Percentiles rank a stretch among this genome's conserved stretches.
Conservation (phyloP, 2,329 filamentous ascomycete genomes). For the Beauveria bassiana region DNA sequence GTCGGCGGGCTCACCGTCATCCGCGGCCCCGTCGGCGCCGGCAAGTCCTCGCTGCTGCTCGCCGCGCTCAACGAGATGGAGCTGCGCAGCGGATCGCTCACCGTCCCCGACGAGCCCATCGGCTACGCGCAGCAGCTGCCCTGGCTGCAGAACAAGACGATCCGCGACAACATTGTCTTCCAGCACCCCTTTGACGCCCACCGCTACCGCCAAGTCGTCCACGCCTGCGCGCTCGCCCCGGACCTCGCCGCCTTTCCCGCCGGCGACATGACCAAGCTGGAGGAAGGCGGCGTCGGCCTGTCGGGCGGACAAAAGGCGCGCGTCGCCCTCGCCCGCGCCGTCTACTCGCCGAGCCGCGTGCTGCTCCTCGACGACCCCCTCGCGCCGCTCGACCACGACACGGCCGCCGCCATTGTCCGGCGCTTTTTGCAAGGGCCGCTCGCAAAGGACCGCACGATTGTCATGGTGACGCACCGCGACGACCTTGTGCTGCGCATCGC, state of each 20-base stretch:
- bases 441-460: conserved; percentile 56
- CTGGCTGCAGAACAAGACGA: conserved; percentile 59
- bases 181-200: conserved; percentile 45
- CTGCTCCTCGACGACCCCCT: conserved; percentile 57
- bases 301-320: conserved; percentile 57
- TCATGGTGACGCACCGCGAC: conserved; percentile 77
- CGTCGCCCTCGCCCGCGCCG: conserved; percentile 53
- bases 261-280: conserved; percentile 52
- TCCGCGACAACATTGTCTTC: conserved; percentile 58
- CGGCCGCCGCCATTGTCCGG: conserved; percentile 53
- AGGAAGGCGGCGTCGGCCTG: conserved; percentile 55
- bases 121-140: conserved; percentile 53
- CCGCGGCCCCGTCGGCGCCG: conserved; percentile 52
- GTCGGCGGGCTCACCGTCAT: conserved; percentile 48
- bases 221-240: conserved; percentile 50
- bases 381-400: conserved; percentile 55
- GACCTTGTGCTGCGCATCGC: conserved; percentile 69
- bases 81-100: conserved; percentile 44
- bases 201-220: conserved; percentile 52
- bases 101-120: conserved; percentile 41
- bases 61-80: conserved; percentile 59
- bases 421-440: conserved; percentile 53
- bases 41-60: conserved; percentile 54
- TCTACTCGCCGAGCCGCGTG: conserved; percentile 51
- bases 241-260: conserved; percentile 49